phyloP scores from a whole-genome alignment of 1,284 basidiomycete genomes.

The Blastosporella zonata region DNA sequence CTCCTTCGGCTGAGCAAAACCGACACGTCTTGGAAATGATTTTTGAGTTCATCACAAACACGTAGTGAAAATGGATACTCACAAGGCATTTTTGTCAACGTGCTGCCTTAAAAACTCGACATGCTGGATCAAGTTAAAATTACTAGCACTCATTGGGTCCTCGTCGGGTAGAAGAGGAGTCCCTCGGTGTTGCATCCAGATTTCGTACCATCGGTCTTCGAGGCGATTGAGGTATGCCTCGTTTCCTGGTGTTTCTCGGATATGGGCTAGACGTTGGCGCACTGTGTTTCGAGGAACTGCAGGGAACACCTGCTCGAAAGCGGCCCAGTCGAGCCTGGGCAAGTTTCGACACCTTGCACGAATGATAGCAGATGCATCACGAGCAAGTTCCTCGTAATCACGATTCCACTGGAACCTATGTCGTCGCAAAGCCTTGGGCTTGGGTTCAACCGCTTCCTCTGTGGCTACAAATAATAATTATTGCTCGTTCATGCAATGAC shows the following conservation, averaged over 20 bases:
- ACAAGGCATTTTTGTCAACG: slow-evolving; percentile 85
- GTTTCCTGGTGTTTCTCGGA: slow-evolving; percentile 63
- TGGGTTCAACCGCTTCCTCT: slow-evolving; percentile 15
- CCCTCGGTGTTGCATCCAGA: slow-evolving; percentile 74
- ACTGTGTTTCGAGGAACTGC: slow-evolving; percentile 65
- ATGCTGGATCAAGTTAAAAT: slow-evolving; percentile 77
- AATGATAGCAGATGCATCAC: slow-evolving; percentile 82
- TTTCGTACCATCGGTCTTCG: slow-evolving; percentile 76
- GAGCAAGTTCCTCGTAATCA: slow-evolving; percentile 83
- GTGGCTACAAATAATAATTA: not conserved
- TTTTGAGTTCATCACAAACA: slow-evolving; percentile 18
- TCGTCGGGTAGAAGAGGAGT: slow-evolving; percentile 69
- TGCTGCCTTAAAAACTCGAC: slow-evolving; percentile 76
- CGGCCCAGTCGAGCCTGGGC: slow-evolving; percentile 64
- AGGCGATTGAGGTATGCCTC: slow-evolving; percentile 76
- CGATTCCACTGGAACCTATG: slow-evolving; percentile 79
- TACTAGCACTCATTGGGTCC: slow-evolving; percentile 60
- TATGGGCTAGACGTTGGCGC: slow-evolving; percentile 58
- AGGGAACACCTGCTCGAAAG: slow-evolving; percentile 77
- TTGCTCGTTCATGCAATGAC: not conserved
- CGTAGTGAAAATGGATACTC: slow-evolving; percentile 31
- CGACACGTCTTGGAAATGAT: slow-evolving; percentile 46
- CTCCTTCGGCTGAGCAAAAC: slow-evolving; percentile 47
- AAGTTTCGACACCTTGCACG: slow-evolving; percentile 67
- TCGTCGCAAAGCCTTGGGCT: slow-evolving; percentile 34